phyloP scores from a whole-genome alignment of 108 stramenopile genomes.

The Fragilaria crotonensis region DNA sequence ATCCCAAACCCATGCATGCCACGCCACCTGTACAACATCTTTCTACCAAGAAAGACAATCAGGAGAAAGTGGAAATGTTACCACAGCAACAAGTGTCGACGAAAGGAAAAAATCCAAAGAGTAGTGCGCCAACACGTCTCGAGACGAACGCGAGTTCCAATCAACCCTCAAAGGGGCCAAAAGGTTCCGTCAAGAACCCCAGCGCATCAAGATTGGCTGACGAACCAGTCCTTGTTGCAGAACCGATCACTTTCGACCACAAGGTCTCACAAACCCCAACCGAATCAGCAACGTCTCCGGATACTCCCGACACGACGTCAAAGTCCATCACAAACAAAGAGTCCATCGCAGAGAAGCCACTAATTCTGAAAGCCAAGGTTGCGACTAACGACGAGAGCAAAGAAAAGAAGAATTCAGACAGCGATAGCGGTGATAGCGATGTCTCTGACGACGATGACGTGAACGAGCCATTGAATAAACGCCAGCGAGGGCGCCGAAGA shows the following conservation, averaged over 20 bases:
- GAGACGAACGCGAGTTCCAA: constrained; percentile 3
- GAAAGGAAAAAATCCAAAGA: no score
- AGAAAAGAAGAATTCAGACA: constrained; percentile 4
- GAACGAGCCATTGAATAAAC: constrained; percentile 6
- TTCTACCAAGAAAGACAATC: neutral
- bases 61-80: constrained; percentile 2
- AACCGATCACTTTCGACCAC: neutral
- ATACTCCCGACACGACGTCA: no score
- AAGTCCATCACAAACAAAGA: no score
- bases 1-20: neutral
- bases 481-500: constrained; percentile 33
- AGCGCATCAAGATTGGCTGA: no score
- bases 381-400: no score
- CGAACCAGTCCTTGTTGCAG: neutral
- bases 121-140: no score
- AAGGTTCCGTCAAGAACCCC: neutral
- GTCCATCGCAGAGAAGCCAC: no score
- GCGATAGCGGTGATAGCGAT: constrained; percentile 10
- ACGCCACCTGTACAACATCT: neutral
- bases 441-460: constrained; percentile 8
- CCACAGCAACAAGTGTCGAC: constrained; percentile 15
- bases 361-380: neutral
- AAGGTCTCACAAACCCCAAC: neutral
- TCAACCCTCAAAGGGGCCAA: neutral
- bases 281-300: no score